Evolutionary conservation across 768 basidiomycete genomes (phyloP).

Genomic region (Tulasnella sp.): DNA sequence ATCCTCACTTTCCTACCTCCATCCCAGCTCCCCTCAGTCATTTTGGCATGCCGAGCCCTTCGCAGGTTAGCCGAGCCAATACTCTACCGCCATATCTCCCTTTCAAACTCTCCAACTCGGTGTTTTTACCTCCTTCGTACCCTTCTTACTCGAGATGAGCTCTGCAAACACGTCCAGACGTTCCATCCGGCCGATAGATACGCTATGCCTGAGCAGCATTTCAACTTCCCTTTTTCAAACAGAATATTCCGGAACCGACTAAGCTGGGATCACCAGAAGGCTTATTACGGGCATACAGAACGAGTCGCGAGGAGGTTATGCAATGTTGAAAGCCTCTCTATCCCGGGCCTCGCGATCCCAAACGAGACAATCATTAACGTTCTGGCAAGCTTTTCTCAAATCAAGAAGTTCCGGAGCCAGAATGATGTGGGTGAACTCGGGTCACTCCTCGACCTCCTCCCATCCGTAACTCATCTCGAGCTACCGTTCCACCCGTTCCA

Average conservation of each 20-base stretch:
- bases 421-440: background rate
- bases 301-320: background rate
- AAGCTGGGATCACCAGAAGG: background rate
- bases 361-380: too few relatives aligned
- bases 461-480: background rate
- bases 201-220: too few relatives aligned
- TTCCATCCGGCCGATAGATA: background rate
- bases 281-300: background rate
- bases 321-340: background rate
- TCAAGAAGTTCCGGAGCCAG: background rate
- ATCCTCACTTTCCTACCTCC: background rate
- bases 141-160: background rate
- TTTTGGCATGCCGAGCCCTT: background rate
- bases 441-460: background rate
- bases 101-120: background rate
- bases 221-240: background rate
- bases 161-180: background rate
- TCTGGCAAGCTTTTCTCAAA: background rate
- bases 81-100: constrained; percentile 10
- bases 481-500: background rate
- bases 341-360: background rate
- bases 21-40: background rate
- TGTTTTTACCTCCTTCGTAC: background rate
- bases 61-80: background rate
- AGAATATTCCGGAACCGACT: background rate